These are phyloP conservation scores for Syzygium jambos DNA, from an alignment of 345 rosid species.

Conservation along the genomic window DNA sequence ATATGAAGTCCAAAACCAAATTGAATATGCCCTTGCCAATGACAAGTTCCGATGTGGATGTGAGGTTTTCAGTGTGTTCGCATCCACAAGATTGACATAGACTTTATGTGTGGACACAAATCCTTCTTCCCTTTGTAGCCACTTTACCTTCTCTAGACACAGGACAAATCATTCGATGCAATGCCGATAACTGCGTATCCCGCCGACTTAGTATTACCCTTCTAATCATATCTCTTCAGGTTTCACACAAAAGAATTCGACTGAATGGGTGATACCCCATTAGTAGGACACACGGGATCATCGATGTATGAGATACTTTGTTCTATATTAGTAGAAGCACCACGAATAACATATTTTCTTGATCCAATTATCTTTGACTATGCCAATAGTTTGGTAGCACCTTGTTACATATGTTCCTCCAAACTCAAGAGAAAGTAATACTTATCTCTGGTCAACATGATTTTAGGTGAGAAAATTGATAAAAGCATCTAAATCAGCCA, in stretches of 20 bases:
- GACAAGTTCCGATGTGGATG: not conserved
- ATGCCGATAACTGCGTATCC: not conserved
- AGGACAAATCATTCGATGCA: not conserved
- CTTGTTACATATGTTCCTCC: too few relatives aligned
- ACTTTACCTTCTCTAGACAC: too few relatives aligned
- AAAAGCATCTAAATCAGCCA: constrained; percentile 11
- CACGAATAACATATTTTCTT: accelerated
- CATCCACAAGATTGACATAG: too few relatives aligned
- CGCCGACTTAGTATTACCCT: accelerated
- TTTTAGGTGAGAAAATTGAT: not conserved
- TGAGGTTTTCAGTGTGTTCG: too few relatives aligned
- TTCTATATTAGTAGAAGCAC: accelerated
- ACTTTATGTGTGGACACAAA: too few relatives aligned
- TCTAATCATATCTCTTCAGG: not conserved
- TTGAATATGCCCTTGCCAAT: not conserved
- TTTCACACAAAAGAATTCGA: not conserved
- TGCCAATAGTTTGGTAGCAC: too few relatives aligned
- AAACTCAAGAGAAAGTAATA: not conserved
- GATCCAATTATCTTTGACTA: not conserved
- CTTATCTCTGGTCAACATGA: not conserved
- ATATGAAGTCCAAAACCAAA: not conserved
- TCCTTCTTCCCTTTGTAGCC: too few relatives aligned
- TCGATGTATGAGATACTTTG: accelerated
- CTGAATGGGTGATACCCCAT: not conserved
- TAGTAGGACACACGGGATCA: not conserved